phyloP scores from a whole-genome alignment of 345 rosid species.

The Citrus cavaleriei region DNA sequence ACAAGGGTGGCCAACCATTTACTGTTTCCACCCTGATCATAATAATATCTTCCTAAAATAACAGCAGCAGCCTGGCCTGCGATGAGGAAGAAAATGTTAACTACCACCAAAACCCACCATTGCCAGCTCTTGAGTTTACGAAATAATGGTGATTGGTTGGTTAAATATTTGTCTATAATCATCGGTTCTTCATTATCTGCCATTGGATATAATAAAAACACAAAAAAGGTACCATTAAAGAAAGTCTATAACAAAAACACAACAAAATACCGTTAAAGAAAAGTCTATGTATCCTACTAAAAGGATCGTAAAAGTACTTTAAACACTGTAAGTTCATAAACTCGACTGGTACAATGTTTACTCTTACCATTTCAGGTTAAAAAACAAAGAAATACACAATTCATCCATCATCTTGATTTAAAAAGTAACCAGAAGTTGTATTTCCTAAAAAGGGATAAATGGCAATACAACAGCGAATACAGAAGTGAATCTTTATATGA shows the following conservation, averaged over 20 bases:
- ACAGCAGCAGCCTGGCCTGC: slow-evolving; percentile 69
- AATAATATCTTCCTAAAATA: slow-evolving; percentile 63
- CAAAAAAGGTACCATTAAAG: background rate
- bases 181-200: slow-evolving; percentile 38
- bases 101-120: slow-evolving; percentile 55
- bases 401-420: background rate
- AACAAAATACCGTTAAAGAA: background rate
- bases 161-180: slow-evolving; percentile 13
- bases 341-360: background rate
- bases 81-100: slow-evolving; percentile 42
- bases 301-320: background rate
- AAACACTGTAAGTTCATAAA: background rate
- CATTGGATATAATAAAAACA: background rate
- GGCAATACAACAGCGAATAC: background rate
- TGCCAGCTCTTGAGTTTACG: slow-evolving; percentile 43
- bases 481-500: background rate
- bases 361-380: background rate
- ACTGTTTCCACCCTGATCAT: slow-evolving; percentile 64
- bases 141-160: slow-evolving; percentile 14
- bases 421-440: background rate
- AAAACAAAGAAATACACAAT: background rate
- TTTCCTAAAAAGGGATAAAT: background rate
- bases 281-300: background rate
- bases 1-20: slow-evolving; percentile 67
- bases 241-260: background rate